phyloP scores from a whole-genome alignment of 2,329 filamentous ascomycete genomes.

The Aspergillus caelatus region DNA sequence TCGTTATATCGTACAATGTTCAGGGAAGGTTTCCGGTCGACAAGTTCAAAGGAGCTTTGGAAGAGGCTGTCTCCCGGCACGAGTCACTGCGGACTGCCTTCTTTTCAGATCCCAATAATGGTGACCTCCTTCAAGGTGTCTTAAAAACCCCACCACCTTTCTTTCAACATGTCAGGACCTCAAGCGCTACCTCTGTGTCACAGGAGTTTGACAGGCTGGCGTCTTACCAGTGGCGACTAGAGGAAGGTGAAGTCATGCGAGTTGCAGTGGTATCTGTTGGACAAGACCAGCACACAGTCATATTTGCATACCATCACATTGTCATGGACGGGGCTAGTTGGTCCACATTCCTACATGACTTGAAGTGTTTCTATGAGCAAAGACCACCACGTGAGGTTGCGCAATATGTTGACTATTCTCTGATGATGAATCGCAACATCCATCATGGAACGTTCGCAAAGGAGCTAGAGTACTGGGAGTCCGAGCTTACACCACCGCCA shows the following conservation, averaged over 20 bases:
- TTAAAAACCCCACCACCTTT: neutral
- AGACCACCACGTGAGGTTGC: neutral
- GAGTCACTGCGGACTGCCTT: conserved; percentile 8
- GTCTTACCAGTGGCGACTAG: neutral
- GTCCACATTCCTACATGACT: neutral
- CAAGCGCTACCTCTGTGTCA: neutral
- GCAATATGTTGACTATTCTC: conserved; percentile 9
- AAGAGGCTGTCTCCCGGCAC: neutral
- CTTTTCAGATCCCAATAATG: neutral
- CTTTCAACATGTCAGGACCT: neutral
- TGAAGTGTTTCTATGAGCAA: neutral
- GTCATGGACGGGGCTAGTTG: neutral
- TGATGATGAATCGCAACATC: neutral
- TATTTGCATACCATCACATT: neutral
- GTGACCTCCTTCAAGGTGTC: neutral
- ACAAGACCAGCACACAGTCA: neutral
- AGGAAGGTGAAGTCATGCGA: neutral
- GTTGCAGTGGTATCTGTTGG: neutral
- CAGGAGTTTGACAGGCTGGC: neutral
- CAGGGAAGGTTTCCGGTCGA: neutral
- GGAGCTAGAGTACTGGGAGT: conserved; percentile 9
- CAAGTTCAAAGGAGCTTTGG: neutral
- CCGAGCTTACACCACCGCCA: neutral
- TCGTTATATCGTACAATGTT: neutral
- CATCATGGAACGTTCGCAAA: neutral